Conservation (phyloP, 352 stramenopile genomes). For the Phytopythium sindhum region DNA sequence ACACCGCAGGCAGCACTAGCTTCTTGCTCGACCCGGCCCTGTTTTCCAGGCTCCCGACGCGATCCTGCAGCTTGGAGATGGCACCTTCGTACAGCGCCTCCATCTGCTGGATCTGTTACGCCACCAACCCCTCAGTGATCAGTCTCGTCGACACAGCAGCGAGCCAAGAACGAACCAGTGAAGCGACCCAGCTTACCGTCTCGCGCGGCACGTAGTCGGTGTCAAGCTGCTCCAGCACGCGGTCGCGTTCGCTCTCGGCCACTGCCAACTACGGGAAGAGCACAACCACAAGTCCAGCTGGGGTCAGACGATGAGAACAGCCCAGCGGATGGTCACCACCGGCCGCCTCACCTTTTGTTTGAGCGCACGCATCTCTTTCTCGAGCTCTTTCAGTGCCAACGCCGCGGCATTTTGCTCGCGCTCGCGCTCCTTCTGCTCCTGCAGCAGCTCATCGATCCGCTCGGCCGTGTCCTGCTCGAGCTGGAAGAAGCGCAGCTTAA, state of each 20-base stretch:
- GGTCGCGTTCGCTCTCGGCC: constrained; percentile 23
- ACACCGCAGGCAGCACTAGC: constrained; percentile 9
- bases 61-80: constrained; percentile 67
- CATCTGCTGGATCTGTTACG: constrained; percentile 61
- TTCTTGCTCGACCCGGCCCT: constrained; percentile 29
- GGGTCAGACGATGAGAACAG: not conserved
- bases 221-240: constrained; percentile 45
- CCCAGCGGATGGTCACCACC: not conserved
- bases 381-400: constrained; percentile 13
- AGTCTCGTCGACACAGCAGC: not conserved
- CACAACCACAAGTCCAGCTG: not conserved
- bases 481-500: constrained; percentile 65
- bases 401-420: constrained; percentile 25
- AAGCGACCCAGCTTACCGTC: constrained; percentile 23
- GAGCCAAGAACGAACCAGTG: not conserved
- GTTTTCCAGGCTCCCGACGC: constrained; percentile 54
- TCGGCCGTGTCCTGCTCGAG: constrained; percentile 57
- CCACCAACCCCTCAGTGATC: not conserved
- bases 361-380: constrained; percentile 30
- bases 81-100: constrained; percentile 65
- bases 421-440: constrained; percentile 54
- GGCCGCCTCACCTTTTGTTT: constrained; percentile 27
- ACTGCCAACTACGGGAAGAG: constrained; percentile 23
- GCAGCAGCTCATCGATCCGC: constrained; percentile 59
- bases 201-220: constrained; percentile 47